phyloP scores from a whole-genome alignment of 2,329 filamentous ascomycete species.

The Lizonia empirigonia region DNA sequence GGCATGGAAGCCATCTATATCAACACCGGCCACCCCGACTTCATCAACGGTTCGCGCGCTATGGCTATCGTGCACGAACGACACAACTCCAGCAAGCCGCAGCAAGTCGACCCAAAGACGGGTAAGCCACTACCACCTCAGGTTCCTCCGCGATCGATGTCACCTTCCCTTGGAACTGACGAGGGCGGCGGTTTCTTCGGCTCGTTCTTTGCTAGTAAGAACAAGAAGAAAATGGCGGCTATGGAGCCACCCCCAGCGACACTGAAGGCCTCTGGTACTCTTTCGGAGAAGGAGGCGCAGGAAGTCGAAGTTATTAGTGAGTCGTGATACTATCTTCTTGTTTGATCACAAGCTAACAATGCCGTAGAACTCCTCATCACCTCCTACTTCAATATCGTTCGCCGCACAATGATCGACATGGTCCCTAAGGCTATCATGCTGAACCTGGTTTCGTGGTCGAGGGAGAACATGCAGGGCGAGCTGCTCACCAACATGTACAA shows the following conservation, averaged over 20 bases:
- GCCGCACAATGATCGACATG: slow-evolving; percentile 99
- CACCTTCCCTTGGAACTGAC: slow-evolving; percentile 69
- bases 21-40: slow-evolving; percentile 98
- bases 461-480: slow-evolving; percentile 98
- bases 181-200: slow-evolving; percentile 82
- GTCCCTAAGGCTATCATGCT: slow-evolving; percentile 99
- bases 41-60: slow-evolving; percentile 92
- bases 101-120: slow-evolving; percentile 97
- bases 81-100: slow-evolving; percentile 79
- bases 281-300: slow-evolving; percentile 91
- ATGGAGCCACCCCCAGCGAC: slow-evolving; percentile 95
- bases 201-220: slow-evolving; percentile 98
- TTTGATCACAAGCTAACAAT: slow-evolving; percentile 22
- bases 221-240: slow-evolving; percentile 99
- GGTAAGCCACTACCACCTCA: slow-evolving; percentile 83
- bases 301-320: slow-evolving; percentile 98
- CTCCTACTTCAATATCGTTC: slow-evolving; percentile 98
- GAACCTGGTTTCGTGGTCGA: slow-evolving; percentile 91
- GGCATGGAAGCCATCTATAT: slow-evolving; percentile 97
- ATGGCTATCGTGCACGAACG: slow-evolving; percentile 99
- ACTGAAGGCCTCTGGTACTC: slow-evolving; percentile 89
- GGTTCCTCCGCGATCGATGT: slow-evolving; percentile 73
- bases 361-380: slow-evolving; percentile 83
- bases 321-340: slow-evolving; percentile 47
- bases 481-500: slow-evolving; percentile 98